Base-by-base conservation (phyloP, 78 protist genomes). In the Salpingoeca rosetta region DNA sequence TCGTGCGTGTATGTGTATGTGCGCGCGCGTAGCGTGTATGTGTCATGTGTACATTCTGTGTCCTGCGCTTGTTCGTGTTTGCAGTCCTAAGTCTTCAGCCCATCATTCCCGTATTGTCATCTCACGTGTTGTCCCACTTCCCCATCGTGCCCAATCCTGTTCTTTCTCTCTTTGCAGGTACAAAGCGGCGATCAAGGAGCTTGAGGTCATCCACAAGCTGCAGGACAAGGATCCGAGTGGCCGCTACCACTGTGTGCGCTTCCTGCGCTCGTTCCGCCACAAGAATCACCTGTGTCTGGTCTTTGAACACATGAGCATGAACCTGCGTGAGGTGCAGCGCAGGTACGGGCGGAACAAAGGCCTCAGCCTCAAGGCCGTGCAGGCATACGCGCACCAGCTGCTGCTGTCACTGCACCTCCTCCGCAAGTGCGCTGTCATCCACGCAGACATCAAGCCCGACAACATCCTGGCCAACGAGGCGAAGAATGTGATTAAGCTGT, bases 381-480 rank as follows among this genome's bases (percentile, higher is more conserved):
- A 88, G 72, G 51, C 85, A 35, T 96, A 92, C 45, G 93, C 95
- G 0, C 90, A 89, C 51, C 96, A 93, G 86, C 39, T 96, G 77
- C 85, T 93, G 40, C 41, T 87, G 7, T 92, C 98, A 17, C 84
- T 96, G 65, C 73, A 83, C 51, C 93, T 88, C 38, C 40, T 92
- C 38, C 42, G 88, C 44, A 87, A 80, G 44, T 82, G 89, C 38
- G 76, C 78, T 31, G 80, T 96, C 40, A 43, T 94, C 27, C 98
- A 96, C 88, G 88, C 93, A 0, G 98, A 96, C 40, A 89, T 96
- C 86, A 96, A 96, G 81, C 98, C 93, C 1, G 93, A 92, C 80
- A 92, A 92, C 65, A 88, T 92, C 31, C 80, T 92, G 37, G 89
- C 86, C 65, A 37, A 44, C 75, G 90, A 83, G 65, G 22, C 56